A percentile compares a stretch with the other conserved stretches of the same genome.
phyloP scores from a whole-genome alignment of 2,329 filamentous ascomycete species.

The Fusarium chuoi region DNA sequence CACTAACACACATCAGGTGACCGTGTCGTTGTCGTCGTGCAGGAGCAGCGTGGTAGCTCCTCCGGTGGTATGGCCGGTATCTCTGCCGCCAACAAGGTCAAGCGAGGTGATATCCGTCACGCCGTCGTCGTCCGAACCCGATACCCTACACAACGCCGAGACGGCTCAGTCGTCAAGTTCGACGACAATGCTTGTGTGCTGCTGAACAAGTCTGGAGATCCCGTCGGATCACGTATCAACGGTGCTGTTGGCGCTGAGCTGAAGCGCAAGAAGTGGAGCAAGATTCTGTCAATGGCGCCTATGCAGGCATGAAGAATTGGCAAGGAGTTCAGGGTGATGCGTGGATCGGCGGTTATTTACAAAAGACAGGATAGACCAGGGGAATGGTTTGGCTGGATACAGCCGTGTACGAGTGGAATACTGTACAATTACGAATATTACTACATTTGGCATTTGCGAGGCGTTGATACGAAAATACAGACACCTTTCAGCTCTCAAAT shows the following conservation, averaged over 20 bases:
- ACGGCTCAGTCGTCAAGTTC: conserved; percentile 91
- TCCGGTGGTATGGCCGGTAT: conserved; percentile 77
- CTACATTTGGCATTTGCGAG: conserved; percentile 48
- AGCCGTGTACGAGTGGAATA: conserved; percentile 43
- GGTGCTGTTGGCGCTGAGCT: conserved; percentile 92
- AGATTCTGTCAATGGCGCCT: conserved; percentile 95
- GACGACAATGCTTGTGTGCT: conserved; percentile 98
- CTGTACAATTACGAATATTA: conserved; percentile 48
- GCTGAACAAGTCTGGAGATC: conserved; percentile 96
- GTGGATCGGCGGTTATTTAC: conserved; percentile 14
- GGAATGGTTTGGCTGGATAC: background rate
- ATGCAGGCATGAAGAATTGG: conserved; percentile 60
- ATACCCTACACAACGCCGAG: conserved; percentile 86
- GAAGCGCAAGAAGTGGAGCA: conserved; percentile 94
- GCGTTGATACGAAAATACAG: conserved; percentile 48
- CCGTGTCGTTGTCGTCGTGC: conserved; percentile 95
- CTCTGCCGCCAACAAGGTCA: conserved; percentile 87
- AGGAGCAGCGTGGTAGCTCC: conserved; percentile 88
- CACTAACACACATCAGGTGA: conserved; percentile 72
- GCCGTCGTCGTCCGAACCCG: conserved; percentile 92
- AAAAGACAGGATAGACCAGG: conserved; percentile 27
- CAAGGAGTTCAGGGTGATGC: background rate
- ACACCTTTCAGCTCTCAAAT: conserved; percentile 40
- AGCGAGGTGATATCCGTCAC: conserved; percentile 94
- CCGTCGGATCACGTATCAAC: conserved; percentile 91